These are phyloP conservation scores for Vitellaria paradoxa DNA, from an alignment of 179 eudicot species.

Conservation along the genomic window DNA sequence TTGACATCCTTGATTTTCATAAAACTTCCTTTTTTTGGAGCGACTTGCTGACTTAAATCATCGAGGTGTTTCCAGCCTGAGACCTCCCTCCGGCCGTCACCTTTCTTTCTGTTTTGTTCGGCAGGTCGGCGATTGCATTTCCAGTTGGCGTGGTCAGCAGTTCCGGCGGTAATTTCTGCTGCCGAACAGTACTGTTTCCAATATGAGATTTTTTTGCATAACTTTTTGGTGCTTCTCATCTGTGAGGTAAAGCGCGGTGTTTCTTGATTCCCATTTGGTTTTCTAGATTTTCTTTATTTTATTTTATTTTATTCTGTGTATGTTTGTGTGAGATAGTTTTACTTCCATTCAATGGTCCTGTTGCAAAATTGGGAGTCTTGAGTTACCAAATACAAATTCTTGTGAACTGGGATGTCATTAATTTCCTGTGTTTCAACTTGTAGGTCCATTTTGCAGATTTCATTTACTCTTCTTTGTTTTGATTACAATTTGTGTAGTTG, in stretches of 20 bases:
- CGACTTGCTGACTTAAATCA: too few species aligned
- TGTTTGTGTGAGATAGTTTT: background rate
- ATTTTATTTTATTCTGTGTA: background rate
- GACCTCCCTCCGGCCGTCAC: too few species aligned
- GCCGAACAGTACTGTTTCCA: too few species aligned
- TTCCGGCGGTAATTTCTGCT: too few species aligned
- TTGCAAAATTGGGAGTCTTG: background rate
- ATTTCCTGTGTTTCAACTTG: background rate
- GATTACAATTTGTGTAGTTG: constrained; percentile 6
- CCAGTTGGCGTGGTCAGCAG: too few species aligned
- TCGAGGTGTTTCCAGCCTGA: too few species aligned
- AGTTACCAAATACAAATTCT: background rate
- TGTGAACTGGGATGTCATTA: background rate
- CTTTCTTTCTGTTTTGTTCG: too few species aligned
- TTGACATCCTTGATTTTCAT: too few species aligned
- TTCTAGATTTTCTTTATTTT: constrained; percentile 9
- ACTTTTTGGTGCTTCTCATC: background rate
- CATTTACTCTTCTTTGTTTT: background rate
- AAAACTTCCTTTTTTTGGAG: too few species aligned
- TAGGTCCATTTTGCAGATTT: background rate
- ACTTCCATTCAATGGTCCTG: background rate
- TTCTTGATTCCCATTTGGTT: constrained; percentile 8
- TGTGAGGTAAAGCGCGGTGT: background rate
- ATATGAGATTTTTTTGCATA: constrained; percentile 10
- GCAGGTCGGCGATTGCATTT: too few species aligned